Conservation (phyloP, 73 alveolate genomes). For the Paraurostyla sp. region DNA sequence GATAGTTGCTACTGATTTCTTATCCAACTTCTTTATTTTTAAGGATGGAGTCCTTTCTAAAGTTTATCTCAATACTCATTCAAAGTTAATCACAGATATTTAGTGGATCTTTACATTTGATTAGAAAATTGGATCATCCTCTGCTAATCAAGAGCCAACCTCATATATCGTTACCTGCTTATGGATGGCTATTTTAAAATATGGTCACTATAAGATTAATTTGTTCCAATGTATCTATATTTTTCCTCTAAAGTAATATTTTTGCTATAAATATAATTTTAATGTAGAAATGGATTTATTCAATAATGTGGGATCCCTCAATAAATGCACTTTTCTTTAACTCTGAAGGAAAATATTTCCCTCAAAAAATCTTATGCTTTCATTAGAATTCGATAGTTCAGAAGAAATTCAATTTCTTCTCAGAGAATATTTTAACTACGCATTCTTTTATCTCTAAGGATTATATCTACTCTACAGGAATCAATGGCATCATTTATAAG, state of each 20-base stretch:
- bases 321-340: slow-evolving; percentile 37
- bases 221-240: slow-evolving; percentile 25
- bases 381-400: neutral
- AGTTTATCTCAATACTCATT: neutral
- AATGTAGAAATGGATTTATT: slow-evolving; percentile 37
- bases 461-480: slow-evolving; percentile 16
- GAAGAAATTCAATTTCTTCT: slow-evolving; percentile 39
- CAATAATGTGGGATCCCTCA: slow-evolving; percentile 29
- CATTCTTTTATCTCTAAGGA: neutral
- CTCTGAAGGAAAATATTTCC: slow-evolving; percentile 55
- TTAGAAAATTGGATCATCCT: neutral
- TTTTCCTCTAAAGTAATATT: slow-evolving; percentile 38
- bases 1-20: slow-evolving; percentile 6
- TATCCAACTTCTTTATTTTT: neutral
- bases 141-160: neutral
- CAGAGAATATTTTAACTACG: neutral
- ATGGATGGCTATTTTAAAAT: slow-evolving; percentile 46
- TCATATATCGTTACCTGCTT: slow-evolving; percentile 3
- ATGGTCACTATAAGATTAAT: neutral
- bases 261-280: neutral
- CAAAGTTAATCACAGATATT: slow-evolving; percentile 17
- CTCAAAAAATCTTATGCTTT: slow-evolving; percentile 33
- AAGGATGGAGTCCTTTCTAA: neutral
- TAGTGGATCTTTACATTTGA: slow-evolving; percentile 19
- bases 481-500: slow-evolving; percentile 25